Conservation (phyloP, 2,329 filamentous ascomycete genomes). For the Trichophyton benhamiae region DNA sequence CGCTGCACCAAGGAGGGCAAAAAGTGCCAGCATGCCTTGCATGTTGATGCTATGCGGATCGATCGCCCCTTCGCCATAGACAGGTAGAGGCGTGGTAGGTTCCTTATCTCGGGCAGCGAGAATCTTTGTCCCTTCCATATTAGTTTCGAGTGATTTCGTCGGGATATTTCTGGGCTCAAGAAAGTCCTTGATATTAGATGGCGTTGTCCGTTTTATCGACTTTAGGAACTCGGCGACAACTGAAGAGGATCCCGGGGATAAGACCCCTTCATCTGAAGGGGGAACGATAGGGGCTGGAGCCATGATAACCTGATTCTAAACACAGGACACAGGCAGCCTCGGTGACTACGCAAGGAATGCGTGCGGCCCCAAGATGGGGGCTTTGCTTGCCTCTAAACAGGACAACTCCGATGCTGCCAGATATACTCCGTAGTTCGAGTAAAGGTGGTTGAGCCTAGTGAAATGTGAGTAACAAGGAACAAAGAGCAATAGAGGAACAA, state of each 20-base stretch:
- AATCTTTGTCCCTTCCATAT: constrained; percentile 19
- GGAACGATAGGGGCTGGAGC: not conserved
- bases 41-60: constrained; percentile 35
- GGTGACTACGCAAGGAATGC: not conserved
- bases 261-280: not conserved
- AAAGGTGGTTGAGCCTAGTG: too few species aligned
- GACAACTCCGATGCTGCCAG: too few species aligned
- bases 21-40: constrained; percentile 65
- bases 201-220: not conserved
- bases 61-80: constrained; percentile 27
- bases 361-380: not conserved
- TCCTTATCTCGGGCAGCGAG: constrained; percentile 21
- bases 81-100: constrained; percentile 13
- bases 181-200: not conserved
- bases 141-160: constrained; percentile 1
- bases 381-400: not conserved
- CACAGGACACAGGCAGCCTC: not conserved
- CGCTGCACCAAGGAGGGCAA: constrained; percentile 66
- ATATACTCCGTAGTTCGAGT: too few species aligned
- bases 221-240: not conserved
- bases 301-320: not conserved
- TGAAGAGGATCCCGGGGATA: not conserved
- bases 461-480: not conserved
- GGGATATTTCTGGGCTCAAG: not conserved
- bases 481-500: not conserved